Evolutionary conservation across 768 basidiomycete species (phyloP).

Genomic region (Naganishia friedmannii): DNA sequence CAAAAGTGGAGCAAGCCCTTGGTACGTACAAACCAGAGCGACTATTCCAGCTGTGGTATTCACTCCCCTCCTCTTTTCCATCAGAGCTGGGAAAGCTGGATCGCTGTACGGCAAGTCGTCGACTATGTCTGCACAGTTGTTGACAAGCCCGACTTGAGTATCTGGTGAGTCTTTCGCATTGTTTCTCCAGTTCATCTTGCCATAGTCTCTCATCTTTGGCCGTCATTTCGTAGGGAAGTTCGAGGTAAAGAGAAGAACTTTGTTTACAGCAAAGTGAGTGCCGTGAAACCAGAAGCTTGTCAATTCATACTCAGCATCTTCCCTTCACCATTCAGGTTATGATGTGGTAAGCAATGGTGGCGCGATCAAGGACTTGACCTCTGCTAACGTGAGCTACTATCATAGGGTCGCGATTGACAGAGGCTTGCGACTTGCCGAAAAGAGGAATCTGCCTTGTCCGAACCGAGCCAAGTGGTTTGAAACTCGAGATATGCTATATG

Average conservation of each 20-base stretch:
- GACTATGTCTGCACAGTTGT: conserved; percentile 66
- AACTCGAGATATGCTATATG: conserved; percentile 79
- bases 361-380: background rate
- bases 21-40: conserved; percentile 49
- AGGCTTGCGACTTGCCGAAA: conserved; percentile 90
- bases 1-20: conserved; percentile 68
- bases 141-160: conserved; percentile 74
- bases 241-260: conserved; percentile 79
- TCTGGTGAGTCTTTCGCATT: conserved; percentile 42
- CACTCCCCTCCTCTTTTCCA: conserved; percentile 1
- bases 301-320: conserved; percentile 15
- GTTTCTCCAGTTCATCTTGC: background rate
- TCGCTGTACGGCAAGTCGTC: conserved; percentile 52
- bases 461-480: conserved; percentile 63
- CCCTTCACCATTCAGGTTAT: conserved; percentile 61
- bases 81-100: conserved; percentile 51
- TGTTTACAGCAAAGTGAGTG: conserved; percentile 77
- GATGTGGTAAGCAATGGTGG: conserved; percentile 65
- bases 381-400: background rate
- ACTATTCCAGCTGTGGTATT: conserved; percentile 25
- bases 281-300: background rate
- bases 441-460: conserved; percentile 74
- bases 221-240: conserved; percentile 80
- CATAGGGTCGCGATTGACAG: conserved; percentile 88
- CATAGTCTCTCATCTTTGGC: conserved; percentile 4